phyloP scores from a whole-genome alignment of 192 early-diverging fungal genomes.

The Coemansia sp. region DNA sequence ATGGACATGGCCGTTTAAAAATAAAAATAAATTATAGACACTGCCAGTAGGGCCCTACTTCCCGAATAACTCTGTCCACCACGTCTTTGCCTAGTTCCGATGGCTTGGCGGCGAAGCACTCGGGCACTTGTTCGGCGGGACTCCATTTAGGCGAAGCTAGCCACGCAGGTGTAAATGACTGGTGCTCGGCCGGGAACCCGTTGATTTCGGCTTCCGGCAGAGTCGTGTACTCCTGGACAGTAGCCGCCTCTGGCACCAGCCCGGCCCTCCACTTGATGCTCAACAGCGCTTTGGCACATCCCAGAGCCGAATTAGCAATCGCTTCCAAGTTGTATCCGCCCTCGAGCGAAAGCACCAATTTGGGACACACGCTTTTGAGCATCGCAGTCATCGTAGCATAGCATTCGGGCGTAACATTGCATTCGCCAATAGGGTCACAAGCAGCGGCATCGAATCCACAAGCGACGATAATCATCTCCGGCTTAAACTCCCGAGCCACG shows the following conservation, averaged over 20 bases:
- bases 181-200: conserved; percentile 13
- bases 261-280: conserved; percentile 57
- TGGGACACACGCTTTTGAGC: conserved; percentile 68
- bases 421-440: conserved; percentile 83
- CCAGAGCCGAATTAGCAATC: conserved; percentile 72
- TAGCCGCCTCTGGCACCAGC: conserved; percentile 28
- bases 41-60: neutral
- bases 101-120: conserved; percentile 24
- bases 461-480: conserved; percentile 83
- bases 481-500: conserved; percentile 77
- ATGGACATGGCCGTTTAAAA: conserved; percentile 95
- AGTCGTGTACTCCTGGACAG: conserved; percentile 35
- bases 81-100: neutral
- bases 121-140: conserved; percentile 26
- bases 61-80: neutral
- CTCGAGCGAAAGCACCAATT: conserved; percentile 80
- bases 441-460: conserved; percentile 89
- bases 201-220: conserved; percentile 41
- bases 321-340: conserved; percentile 88
- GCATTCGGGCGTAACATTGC: conserved; percentile 74
- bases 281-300: conserved; percentile 73
- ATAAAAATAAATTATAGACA: neutral
- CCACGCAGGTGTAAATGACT: conserved; percentile 21
- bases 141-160: conserved; percentile 22
- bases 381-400: conserved; percentile 88